Conservation (phyloP, 768 basidiomycete genomes). For the Panus rudis region DNA sequence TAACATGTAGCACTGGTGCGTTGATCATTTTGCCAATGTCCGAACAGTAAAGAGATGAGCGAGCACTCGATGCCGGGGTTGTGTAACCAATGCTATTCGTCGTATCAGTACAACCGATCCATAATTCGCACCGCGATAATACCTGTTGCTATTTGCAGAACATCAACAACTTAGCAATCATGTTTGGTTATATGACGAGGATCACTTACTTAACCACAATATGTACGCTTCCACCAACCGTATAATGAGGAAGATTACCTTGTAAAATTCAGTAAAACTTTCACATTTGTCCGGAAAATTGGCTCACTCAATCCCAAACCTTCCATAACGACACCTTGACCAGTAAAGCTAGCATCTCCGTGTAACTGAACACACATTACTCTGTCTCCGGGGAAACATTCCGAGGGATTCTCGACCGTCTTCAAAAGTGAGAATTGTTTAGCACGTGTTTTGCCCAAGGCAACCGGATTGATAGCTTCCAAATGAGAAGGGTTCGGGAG, state of each 20-base stretch:
- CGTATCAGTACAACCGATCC: conserved; percentile 1
- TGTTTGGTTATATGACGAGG: no score
- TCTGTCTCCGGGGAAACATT: conserved; percentile 47
- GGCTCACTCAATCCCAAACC: conserved; percentile 70
- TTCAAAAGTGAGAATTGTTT: conserved; percentile 82
- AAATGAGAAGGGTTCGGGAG: conserved; percentile 78
- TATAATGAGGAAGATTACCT: conserved; percentile 89
- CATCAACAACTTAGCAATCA: no score
- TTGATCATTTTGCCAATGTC: conserved; percentile 89
- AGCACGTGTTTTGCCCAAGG: conserved; percentile 82
- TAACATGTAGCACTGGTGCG: conserved; percentile 84
- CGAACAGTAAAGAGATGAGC: conserved; percentile 84
- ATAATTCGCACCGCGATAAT: conserved; percentile 8
- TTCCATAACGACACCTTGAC: conserved; percentile 90
- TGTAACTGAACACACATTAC: conserved; percentile 89
- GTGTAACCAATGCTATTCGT: conserved; percentile 81
- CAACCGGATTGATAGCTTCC: conserved; percentile 85
- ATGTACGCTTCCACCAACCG: conserved; percentile 85
- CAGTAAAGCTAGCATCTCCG: conserved; percentile 87
- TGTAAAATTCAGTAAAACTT: background rate
- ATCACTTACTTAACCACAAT: conserved; percentile 78
- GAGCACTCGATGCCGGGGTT: conserved; percentile 75
- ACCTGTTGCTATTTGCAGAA: conserved; percentile 51
- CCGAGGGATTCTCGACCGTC: conserved; percentile 32
- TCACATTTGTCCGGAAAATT: background rate